Base-by-base conservation (phyloP, 2,329 filamentous ascomycete genomes). In the Leptosphaerulina australis region DNA sequence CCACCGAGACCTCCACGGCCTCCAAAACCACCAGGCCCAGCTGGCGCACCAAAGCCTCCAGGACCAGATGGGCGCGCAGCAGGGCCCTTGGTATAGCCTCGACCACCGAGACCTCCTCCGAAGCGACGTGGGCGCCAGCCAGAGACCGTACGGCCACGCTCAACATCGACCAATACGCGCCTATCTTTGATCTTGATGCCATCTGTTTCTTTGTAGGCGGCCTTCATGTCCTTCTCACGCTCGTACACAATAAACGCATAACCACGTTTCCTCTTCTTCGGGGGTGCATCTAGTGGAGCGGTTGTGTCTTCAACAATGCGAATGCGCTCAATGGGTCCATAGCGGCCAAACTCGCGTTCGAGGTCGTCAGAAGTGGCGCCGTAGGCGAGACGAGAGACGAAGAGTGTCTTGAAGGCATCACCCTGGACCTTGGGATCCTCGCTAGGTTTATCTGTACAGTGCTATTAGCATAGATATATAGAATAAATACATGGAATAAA, bases 191-290 rank as follows among this genome's bases (percentile, higher is more conserved):
- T 96, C 63, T 88, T 87, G 68, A 96, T 88, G 60, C 90, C 90
- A 81, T 97, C 92, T 60, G 83, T 86, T 68, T 87, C 84, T 69
- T 88, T 96, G 80, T 97, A 86, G 75, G 94, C 94, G 81, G 92
- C 94, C 91, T 95, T 95, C 92, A 97, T 97, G 73, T 97, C 94
- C 76, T 93, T 92, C 77, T 97, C 94, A 73, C 90, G 88, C 76
- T 97, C 93, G 71, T 93, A 99, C 45, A 97, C 90, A 63, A 99
- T 88, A 71, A 99, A 99, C 55, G 91, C 94, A 74, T 99, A 99
- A 55, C 94, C 94, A 67, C 88, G 83, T 69, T 95, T 90, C 76
- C 92, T 91, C 68, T 76, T 78, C 60, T 76, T 76, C 6, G 56
- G 44, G 10, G 70, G 62, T 37, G 88, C 48, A 81, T 84, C 73